Evolutionary conservation across 257 asterid species (phyloP).

Genomic region (Fraxinus anomala): DNA sequence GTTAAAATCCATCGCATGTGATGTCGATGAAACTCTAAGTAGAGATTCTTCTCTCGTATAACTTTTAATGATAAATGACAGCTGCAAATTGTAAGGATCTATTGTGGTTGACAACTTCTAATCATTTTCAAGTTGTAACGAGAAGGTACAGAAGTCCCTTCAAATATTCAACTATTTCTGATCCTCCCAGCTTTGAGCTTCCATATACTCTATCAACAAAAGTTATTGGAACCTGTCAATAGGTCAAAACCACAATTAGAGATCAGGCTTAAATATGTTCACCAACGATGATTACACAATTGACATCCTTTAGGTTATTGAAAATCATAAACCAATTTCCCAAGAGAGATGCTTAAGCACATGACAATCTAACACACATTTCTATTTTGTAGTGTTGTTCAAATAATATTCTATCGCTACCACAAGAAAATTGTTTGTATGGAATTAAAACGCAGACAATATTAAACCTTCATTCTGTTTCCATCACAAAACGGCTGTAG

Average conservation of each 20-base stretch:
- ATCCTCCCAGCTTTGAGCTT: conserved; percentile 6
- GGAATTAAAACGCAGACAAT: neutral
- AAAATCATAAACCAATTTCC: neutral
- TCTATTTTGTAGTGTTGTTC: neutral
- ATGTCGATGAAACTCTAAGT: neutral
- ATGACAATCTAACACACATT: neutral
- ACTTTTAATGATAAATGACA: neutral
- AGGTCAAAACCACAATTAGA: neutral
- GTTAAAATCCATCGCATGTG: neutral
- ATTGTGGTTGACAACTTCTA: neutral
- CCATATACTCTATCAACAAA: conserved; percentile 2
- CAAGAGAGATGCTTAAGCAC: neutral
- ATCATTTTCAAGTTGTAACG: neutral
- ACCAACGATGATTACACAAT: neutral
- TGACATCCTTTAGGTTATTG: neutral
- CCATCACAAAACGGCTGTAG: neutral
- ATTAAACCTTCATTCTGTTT: neutral
- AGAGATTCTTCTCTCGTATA: neutral
- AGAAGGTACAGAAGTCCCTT: conserved; percentile 8
- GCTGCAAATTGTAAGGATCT: neutral
- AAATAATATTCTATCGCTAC: neutral
- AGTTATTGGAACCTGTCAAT: neutral
- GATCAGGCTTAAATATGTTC: neutral
- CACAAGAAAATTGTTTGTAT: neutral
- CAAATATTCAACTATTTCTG: neutral